These are phyloP conservation scores for Skeletonema tropicum DNA, from an alignment of 108 stramenopile species.

Conservation along the genomic window DNA sequence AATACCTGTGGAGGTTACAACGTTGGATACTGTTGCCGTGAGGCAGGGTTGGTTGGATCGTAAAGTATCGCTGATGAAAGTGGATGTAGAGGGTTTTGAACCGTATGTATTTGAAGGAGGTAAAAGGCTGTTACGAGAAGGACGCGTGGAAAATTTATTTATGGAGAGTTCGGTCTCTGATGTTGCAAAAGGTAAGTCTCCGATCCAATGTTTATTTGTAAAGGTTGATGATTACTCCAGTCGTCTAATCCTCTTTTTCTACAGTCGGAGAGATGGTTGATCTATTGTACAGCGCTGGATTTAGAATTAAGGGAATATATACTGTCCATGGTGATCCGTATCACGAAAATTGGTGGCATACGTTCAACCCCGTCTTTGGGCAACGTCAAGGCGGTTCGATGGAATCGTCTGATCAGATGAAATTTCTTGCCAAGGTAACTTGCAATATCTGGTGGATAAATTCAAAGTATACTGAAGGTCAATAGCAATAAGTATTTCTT, in stretches of 20 bases:
- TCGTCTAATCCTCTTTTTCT: background rate
- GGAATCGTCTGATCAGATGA: constrained; percentile 7
- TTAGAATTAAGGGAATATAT: constrained; percentile 11
- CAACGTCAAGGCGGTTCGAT: background rate
- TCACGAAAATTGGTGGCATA: constrained; percentile 33
- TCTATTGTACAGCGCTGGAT: constrained; percentile 28
- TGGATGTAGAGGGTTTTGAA: constrained; percentile 46
- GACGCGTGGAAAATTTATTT: constrained; percentile 34
- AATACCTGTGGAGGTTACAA: constrained; percentile 24
- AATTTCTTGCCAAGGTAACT: constrained; percentile 30
- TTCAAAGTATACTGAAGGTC: background rate
- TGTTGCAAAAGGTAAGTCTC: background rate
- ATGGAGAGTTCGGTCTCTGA: constrained; percentile 40
- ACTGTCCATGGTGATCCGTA: constrained; percentile 43
- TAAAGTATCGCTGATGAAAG: constrained; percentile 30
- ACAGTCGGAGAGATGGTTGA: constrained; percentile 12
- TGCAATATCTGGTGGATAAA: constrained; percentile 38
- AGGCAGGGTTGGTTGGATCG: constrained; percentile 35
- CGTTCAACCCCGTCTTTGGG: constrained; percentile 5
- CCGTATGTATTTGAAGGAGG: constrained; percentile 29
- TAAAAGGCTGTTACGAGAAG: constrained; percentile 8
- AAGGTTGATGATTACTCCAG: too few relatives aligned
- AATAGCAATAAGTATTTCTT: too few relatives aligned
- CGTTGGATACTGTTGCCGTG: constrained; percentile 30
- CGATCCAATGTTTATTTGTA: background rate